Conservation (phyloP, 148 eudicot genomes). For the Rhododendron ovatum region DNA sequence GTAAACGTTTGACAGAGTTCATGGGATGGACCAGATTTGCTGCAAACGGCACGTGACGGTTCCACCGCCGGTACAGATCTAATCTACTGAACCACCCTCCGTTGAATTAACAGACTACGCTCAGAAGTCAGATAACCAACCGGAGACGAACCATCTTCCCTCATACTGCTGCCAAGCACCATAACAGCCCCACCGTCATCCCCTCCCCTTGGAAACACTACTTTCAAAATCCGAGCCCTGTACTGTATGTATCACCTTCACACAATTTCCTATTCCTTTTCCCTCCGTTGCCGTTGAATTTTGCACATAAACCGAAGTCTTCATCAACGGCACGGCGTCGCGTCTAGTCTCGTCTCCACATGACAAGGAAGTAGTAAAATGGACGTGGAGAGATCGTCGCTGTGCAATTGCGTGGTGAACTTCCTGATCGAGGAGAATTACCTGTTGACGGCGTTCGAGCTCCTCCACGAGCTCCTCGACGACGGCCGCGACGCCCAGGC, state of each 20-base stretch:
- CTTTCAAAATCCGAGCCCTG: not conserved
- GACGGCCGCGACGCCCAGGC: constrained; percentile 97
- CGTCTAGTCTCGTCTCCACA: not conserved
- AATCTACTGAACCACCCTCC: not conserved
- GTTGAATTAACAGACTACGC: not conserved
- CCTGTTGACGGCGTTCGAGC: constrained; percentile 88
- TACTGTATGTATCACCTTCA: no score
- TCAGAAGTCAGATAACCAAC: not conserved
- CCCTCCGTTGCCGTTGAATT: not conserved
- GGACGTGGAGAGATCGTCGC: constrained; percentile 96
- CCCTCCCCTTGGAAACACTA: not conserved
- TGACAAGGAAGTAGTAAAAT: constrained; percentile 17
- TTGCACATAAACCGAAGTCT: not conserved
- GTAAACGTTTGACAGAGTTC: not conserved
- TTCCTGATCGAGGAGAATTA: constrained; percentile 91
- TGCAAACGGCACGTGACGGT: not conserved
- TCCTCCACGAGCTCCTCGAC: constrained; percentile 95
- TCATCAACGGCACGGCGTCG: constrained; percentile 4
- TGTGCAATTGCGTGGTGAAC: constrained; percentile 99
- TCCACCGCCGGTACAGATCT: not conserved
- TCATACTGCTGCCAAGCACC: not conserved
- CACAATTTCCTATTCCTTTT: no score
- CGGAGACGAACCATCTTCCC: not conserved
- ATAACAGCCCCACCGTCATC: not conserved
- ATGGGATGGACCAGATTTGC: not conserved